A percentile compares a stretch with the other conserved stretches of the same genome.
These are phyloP conservation scores for Waitea zeae DNA, from an alignment of 1,284 basidiomycete species.

Conservation along the genomic window DNA sequence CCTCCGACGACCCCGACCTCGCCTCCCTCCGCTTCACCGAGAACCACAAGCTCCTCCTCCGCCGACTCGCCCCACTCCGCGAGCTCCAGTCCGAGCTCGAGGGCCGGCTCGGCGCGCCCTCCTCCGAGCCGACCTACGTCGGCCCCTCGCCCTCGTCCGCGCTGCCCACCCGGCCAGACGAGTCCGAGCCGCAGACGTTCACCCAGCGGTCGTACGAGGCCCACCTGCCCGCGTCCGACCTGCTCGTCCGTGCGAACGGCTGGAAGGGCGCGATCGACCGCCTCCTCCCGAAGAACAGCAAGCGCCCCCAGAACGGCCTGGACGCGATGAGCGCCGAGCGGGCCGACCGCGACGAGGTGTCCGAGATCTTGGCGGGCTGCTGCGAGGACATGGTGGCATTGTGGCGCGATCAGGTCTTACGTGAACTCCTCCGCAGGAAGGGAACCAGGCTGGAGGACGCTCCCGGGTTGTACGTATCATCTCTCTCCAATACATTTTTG, in stretches of 20 bases:
- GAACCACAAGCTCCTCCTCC: conserved; percentile 12
- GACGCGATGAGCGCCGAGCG: conserved; percentile 19
- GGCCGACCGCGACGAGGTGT: conserved; percentile 19
- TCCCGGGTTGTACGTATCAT: conserved; percentile 44
- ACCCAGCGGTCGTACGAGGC: neutral
- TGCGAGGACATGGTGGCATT: conserved; percentile 42
- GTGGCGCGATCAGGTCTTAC: conserved; percentile 39
- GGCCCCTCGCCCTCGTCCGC: conserved; percentile 7
- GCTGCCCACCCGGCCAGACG: conserved; percentile 7
- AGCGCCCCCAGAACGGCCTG: conserved; percentile 15
- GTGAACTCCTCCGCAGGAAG: conserved; percentile 27
- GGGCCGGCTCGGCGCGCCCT: conserved; percentile 33
- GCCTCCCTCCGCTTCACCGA: conserved; percentile 3
- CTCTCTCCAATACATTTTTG: too few species aligned
- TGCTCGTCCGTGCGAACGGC: conserved; percentile 36
- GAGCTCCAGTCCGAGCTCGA: conserved; percentile 43
- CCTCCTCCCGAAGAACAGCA: conserved; percentile 14
- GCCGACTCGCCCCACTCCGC: conserved; percentile 31
- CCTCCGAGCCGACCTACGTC: conserved; percentile 26
- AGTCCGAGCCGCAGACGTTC: conserved; percentile 11
- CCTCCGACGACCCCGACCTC: conserved; percentile 4
- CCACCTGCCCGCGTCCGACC: conserved; percentile 26
- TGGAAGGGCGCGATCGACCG: conserved; percentile 43
- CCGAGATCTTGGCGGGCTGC: conserved; percentile 33
- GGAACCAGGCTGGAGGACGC: conserved; percentile 33